phyloP scores from a whole-genome alignment of 1,284 basidiomycete genomes.

The Athelia sp. region DNA sequence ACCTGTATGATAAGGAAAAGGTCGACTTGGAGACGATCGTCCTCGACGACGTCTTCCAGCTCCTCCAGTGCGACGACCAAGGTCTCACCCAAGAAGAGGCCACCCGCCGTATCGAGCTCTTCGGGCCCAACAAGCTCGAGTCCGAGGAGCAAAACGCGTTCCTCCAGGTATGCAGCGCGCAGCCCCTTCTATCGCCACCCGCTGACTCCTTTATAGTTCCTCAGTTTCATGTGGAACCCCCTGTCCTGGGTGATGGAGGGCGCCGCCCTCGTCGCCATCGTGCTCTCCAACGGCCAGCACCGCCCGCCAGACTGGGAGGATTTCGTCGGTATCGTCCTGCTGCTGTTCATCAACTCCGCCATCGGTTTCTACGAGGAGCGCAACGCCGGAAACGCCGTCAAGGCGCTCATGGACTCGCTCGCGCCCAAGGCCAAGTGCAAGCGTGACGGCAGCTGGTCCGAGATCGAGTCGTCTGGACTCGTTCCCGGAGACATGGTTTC shows the following conservation, averaged over 20 bases:
- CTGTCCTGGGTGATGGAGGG: constrained; percentile 99
- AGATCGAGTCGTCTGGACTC: constrained; percentile 84
- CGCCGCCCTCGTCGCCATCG: constrained; percentile 94
- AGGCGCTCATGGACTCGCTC: constrained; percentile 98
- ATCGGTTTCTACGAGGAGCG: constrained; percentile 99
- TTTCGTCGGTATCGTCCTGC: constrained; percentile 93
- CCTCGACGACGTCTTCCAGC: constrained; percentile 94
- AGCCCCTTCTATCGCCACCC: constrained; percentile 2
- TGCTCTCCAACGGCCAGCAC: constrained; percentile 87
- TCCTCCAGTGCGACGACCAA: constrained; percentile 83
- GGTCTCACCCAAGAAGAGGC: constrained; percentile 81
- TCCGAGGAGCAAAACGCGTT: constrained; percentile 84
- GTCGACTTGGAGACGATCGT: constrained; percentile 97
- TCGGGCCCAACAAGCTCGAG: constrained; percentile 96
- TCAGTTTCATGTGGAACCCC: constrained; percentile 98
- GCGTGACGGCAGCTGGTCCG: constrained; percentile 78
- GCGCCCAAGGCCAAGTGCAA: constrained; percentile 94
- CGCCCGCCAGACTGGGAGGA: constrained; percentile 93
- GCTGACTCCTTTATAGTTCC: constrained; percentile 53
- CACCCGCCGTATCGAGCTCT: constrained; percentile 83
- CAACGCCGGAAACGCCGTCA: constrained; percentile 97
- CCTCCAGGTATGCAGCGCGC: constrained; percentile 56
- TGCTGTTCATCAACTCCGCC: constrained; percentile 91
- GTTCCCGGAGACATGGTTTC: constrained; percentile 93
- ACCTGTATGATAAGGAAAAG: constrained; percentile 98